These are phyloP conservation scores for Kingdonia uniflora DNA, from an alignment of 164 flowering plant genomes.

Conservation along the genomic window DNA sequence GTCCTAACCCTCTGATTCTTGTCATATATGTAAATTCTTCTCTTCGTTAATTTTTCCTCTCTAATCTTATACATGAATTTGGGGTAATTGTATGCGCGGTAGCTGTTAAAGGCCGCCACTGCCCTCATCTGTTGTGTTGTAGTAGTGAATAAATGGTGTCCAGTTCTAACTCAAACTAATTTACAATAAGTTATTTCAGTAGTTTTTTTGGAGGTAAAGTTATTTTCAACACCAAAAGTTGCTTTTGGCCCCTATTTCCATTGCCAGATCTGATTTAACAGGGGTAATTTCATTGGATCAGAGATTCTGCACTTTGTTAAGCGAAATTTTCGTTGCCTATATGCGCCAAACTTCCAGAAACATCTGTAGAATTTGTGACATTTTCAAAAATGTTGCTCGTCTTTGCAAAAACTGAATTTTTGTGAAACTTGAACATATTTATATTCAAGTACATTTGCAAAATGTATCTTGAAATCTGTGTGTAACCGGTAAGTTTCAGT, in stretches of 20 bases:
- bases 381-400: no score
- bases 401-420: no score
- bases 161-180: neutral
- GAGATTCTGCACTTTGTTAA: no score
- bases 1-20: neutral
- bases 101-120: constrained; percentile 1
- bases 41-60: neutral
- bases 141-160: neutral
- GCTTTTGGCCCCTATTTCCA: neutral
- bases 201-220: neutral
- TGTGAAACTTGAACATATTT: no score
- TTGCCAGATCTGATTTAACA: neutral
- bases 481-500: no score
- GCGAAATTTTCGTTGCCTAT: no score
- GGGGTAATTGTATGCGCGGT: constrained; percentile 5
- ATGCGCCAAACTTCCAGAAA: no score
- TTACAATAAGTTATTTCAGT: neutral
- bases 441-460: no score
- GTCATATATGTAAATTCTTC: constrained; percentile 15
- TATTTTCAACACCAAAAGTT: no score
- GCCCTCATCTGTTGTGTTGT: neutral
- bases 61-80: constrained; percentile 9
- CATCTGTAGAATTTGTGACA: no score
- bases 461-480: no score
- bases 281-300: no score